Conservation (phyloP, 495 filamentous ascomycete genomes). For the Aspergillus ellipticus region DNA sequence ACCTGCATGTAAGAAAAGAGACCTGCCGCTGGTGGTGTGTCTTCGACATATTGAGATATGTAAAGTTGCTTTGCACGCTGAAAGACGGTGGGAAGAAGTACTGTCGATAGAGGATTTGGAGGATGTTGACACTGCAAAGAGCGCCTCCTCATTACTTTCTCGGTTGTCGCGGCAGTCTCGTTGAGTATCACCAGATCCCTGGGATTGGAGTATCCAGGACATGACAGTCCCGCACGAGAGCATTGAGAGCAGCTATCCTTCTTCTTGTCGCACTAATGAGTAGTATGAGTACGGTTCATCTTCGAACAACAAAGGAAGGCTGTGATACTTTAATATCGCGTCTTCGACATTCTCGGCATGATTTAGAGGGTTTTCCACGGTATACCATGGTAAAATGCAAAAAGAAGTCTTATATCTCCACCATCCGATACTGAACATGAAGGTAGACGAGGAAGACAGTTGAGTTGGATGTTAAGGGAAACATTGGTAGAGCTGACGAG, state of each 20-base stretch:
- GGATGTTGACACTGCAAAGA: neutral
- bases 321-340: constrained; percentile 6
- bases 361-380: constrained; percentile 5
- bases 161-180: neutral
- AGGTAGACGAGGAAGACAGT: neutral
- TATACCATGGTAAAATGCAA: neutral
- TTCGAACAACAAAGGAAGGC: neutral
- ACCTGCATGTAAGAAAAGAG: constrained; percentile 6
- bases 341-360: constrained; percentile 6
- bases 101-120: neutral
- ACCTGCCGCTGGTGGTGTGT: neutral
- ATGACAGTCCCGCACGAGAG: neutral
- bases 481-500: too few species aligned
- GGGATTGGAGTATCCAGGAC: neutral
- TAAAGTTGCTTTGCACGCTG: constrained; percentile 3
- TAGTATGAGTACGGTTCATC: neutral
- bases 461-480: too few species aligned
- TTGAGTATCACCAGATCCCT: neutral
- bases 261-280: constrained; percentile 8
- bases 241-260: constrained; percentile 6
- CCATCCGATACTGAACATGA: neutral
- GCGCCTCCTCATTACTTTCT: neutral
- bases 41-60: constrained; percentile 1
- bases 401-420: neutral
- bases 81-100: neutral